Percentiles rank a stretch among this genome's conserved stretches.
These are phyloP conservation scores for Eremochloa ophiuroides DNA, from an alignment of 176 grass and related monocot species.

Conservation along the genomic window DNA sequence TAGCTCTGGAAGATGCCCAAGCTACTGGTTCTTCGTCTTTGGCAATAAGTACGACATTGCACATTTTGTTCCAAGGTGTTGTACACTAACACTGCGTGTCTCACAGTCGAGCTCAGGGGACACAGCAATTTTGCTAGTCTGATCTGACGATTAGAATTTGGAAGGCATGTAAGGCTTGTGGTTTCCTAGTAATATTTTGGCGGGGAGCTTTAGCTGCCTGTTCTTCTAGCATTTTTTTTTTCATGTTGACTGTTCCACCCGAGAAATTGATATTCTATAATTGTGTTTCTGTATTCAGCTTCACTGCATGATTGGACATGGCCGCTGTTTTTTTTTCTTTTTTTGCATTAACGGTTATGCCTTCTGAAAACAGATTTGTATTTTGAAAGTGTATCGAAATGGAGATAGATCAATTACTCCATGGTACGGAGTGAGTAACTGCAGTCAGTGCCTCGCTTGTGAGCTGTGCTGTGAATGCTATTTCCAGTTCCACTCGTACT, in stretches of 20 bases:
- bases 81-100: background rate
- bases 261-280: background rate
- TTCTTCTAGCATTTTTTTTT: background rate
- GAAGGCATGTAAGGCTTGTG: background rate
- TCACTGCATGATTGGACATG: background rate
- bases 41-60: background rate
- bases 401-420: too few species aligned
- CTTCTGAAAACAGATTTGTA: background rate
- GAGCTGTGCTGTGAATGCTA: background rate
- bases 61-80: background rate
- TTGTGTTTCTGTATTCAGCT: background rate
- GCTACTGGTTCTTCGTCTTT: background rate
- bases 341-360: too few species aligned
- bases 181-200: slow-evolving; percentile 4
- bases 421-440: background rate
- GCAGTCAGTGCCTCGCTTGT: background rate
- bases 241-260: background rate
- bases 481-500: background rate
- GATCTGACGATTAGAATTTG: background rate
- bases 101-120: background rate
- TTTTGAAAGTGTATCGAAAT: too few species aligned
- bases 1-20: background rate
- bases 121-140: slow-evolving; percentile 20
- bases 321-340: background rate
- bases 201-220: background rate